Conservation (phyloP, 257 asterid genomes). For the Lantana camara region DNA sequence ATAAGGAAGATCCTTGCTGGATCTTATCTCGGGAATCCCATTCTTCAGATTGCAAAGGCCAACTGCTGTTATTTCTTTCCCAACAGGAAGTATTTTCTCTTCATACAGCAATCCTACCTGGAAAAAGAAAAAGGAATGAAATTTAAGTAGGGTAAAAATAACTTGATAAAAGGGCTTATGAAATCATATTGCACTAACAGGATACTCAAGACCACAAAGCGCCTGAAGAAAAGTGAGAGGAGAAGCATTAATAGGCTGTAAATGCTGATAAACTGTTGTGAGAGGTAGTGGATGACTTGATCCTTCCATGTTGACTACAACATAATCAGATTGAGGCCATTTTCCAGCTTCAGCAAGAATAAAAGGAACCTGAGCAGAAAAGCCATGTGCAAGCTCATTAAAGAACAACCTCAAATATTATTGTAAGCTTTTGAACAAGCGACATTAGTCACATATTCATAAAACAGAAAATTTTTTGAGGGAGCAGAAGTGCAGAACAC, state of each 20-base stretch:
- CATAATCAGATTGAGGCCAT: slow-evolving; percentile 61
- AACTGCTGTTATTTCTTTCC: slow-evolving; percentile 79
- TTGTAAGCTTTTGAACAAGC: too few species aligned
- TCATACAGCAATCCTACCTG: slow-evolving; percentile 90
- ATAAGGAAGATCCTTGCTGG: slow-evolving; percentile 81
- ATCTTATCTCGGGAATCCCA: slow-evolving; percentile 70
- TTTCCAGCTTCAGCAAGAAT: slow-evolving; percentile 66
- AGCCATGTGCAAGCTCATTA: slow-evolving; percentile 13
- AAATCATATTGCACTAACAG: slow-evolving; percentile 61
- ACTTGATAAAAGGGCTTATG: not conserved
- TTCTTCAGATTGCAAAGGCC: slow-evolving; percentile 67
- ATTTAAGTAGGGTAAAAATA: slow-evolving; percentile 10
- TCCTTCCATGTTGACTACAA: slow-evolving; percentile 82
- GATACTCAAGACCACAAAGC: slow-evolving; percentile 78
- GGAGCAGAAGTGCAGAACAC: too few species aligned
- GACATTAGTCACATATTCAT: not conserved
- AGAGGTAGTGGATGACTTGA: slow-evolving; percentile 86
- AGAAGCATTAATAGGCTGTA: slow-evolving; percentile 68
- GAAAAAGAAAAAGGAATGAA: not conserved
- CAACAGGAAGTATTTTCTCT: slow-evolving; percentile 85
- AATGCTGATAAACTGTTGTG: slow-evolving; percentile 66
- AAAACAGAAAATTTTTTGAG: not conserved
- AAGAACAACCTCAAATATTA: slow-evolving; percentile 23
- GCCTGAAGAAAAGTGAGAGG: slow-evolving; percentile 85
- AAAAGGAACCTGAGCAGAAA: slow-evolving; percentile 76